phyloP scores from a whole-genome alignment of 2,329 filamentous ascomycete species.

The Domatiomyces globalis region DNA sequence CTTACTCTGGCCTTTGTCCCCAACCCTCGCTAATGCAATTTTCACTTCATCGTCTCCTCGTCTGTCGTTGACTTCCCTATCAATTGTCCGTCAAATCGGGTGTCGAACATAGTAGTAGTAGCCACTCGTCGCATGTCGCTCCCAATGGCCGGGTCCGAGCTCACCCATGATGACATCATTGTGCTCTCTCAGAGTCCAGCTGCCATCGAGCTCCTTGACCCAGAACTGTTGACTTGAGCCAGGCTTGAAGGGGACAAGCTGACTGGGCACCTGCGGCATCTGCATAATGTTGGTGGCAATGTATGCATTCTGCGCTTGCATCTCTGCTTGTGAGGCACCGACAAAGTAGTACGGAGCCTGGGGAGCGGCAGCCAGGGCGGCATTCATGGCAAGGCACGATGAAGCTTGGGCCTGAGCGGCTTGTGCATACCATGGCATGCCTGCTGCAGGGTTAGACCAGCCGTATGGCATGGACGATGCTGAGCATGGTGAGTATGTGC shows the following conservation, averaged over 20 bases:
- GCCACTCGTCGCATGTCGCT: constrained; percentile 14
- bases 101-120: constrained; percentile 17
- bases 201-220: constrained; percentile 24
- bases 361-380: constrained; percentile 12
- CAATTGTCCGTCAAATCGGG: constrained; percentile 3
- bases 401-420: constrained; percentile 14
- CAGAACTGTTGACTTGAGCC: constrained; percentile 22
- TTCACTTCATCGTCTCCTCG: neutral
- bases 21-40: neutral
- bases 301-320: constrained; percentile 21
- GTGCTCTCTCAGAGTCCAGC: constrained; percentile 22
- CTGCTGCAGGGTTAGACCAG: neutral
- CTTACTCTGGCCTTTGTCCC: neutral
- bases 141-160: constrained; percentile 17
- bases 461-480: neutral
- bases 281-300: constrained; percentile 12
- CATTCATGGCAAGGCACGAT: constrained; percentile 13
- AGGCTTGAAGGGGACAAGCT: constrained; percentile 22
- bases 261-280: constrained; percentile 10
- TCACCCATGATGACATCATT: constrained; percentile 14
- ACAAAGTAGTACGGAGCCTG: constrained; percentile 17
- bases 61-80: no score
- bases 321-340: constrained; percentile 16
- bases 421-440: neutral
- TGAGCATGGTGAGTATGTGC: constrained; percentile 8